Percentiles rank a stretch among this genome's conserved stretches.
These are phyloP conservation scores for Ceratocystis albifundus DNA, from an alignment of 2,329 filamentous ascomycete genomes.

Conservation along the genomic window DNA sequence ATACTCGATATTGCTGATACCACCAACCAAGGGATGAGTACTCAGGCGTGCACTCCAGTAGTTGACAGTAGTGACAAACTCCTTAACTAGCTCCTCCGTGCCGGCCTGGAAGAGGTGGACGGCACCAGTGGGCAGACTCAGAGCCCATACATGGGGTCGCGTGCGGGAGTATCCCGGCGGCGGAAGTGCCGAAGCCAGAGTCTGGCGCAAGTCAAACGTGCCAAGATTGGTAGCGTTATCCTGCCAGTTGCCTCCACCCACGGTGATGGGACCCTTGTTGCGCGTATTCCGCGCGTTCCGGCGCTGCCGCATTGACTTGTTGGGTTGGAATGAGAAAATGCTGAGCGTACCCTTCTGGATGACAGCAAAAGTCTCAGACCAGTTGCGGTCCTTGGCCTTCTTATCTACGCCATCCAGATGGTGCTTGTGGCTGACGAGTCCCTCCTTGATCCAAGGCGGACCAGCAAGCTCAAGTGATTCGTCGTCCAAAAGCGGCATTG, in stretches of 20 bases:
- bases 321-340: conserved; percentile 82
- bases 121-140: conserved; percentile 82
- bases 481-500: conserved; percentile 67
- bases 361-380: conserved; percentile 91
- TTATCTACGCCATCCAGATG: conserved; percentile 85
- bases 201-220: conserved; percentile 78
- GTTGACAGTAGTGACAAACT: conserved; percentile 89
- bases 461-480: conserved; percentile 84
- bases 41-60: conserved; percentile 95
- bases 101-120: conserved; percentile 98
- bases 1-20: conserved; percentile 94
- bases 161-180: conserved; percentile 85
- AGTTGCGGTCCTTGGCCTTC: conserved; percentile 85
- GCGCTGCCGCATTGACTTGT: conserved; percentile 63
- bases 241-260: conserved; percentile 96
- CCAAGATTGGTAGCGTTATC: conserved; percentile 87
- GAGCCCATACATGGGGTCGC: conserved; percentile 83
- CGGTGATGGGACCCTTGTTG: conserved; percentile 48
- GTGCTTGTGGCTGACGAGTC: conserved; percentile 90
- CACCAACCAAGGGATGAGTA: conserved; percentile 83
- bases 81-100: conserved; percentile 83
- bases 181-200: conserved; percentile 79
- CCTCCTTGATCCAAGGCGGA: conserved; percentile 97
- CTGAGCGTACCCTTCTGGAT: conserved; percentile 91
- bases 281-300: conserved; percentile 31